phyloP scores from a whole-genome alignment of 768 basidiomycete genomes.

The Rhodotorula graminis region DNA sequence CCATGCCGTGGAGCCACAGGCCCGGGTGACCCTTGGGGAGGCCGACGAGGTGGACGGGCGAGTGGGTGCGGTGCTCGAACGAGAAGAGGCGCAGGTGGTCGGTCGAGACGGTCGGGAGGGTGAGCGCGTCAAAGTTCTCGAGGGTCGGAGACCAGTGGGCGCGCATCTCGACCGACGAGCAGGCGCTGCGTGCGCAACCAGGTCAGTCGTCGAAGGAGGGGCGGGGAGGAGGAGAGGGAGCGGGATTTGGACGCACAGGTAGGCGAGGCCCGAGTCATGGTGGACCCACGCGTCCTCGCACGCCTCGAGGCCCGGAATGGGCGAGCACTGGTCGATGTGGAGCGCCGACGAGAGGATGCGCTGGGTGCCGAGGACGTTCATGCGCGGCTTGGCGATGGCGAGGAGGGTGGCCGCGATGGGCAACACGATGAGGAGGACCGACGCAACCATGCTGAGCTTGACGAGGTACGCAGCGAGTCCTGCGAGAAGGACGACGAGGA shows the following conservation, averaged over 20 bases:
- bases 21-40: conserved; percentile 7
- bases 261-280: conserved; percentile 1
- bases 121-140: neutral
- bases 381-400: neutral
- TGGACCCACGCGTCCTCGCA: conserved; percentile 28
- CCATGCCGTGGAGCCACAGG: conserved; percentile 59
- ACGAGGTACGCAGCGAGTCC: too few species aligned
- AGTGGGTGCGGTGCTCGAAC: neutral
- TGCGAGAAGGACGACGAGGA: too few species aligned
- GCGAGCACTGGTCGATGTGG: neutral
- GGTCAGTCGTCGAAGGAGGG: too few species aligned
- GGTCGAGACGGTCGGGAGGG: neutral
- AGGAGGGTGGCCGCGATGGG: neutral
- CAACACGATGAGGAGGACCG: neutral
- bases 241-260: neutral
- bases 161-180: conserved; percentile 1
- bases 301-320: conserved; percentile 1
- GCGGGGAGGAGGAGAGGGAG: neutral
- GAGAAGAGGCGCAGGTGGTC: conserved; percentile 17
- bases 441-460: neutral
- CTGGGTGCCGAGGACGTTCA: neutral
- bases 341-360: neutral
- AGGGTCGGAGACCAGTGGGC: neutral
- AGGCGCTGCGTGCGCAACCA: conserved; percentile 1
- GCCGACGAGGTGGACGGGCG: conserved; percentile 9